Evolutionary conservation across 495 filamentous ascomycete genomes (phyloP), one percentile per base, ranked within the genome.

Genomic region (Xylaria longipes): DNA sequence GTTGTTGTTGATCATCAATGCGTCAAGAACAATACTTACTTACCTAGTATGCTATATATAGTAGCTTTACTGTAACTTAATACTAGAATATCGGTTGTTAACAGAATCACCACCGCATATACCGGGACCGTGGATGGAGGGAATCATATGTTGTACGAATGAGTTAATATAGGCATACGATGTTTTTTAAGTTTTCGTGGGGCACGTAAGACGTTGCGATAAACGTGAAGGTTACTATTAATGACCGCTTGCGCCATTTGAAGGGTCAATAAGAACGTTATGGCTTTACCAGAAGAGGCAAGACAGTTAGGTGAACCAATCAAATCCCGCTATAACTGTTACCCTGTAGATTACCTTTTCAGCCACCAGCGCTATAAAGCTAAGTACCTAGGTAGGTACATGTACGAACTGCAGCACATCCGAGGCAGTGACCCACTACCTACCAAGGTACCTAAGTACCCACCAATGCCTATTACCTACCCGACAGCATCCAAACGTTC

Each of bases 131-230:
- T 7, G 11, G 3, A 15, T 15, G 3, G 1, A 35, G 17, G 7
- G 31, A 22, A 60, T 60, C 17, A 37, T 1, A 37, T 37, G 5
- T 7, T 20, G 27, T 20, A 33, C 27, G 20, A 57, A 33, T 27
- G 0, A 52, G 25, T 52, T 25, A 52, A 25, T 4, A 25, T 52
- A 25, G 0, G 11, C n/a, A 27, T 52, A 14, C 11, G 12, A 5
- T 52, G 7, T 12, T n/a, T 48, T 48, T 20, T 5, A 48, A 20
- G 25, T 54, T 27, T 14, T 37, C 33, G 22, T 22, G 31, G 57
- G 57, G 57, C 31, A 60, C 57, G 57, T 37, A 60, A 37, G 57
- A 60, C 37, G 57, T 60, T 33, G 57, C 37, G 60, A 41, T 62
- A 60, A 7, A 22, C n/a, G 22, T 56, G 8, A 15, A 4, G 17